Conservation (phyloP, 345 rosid species). For the Syzygium oleosum region DNA sequence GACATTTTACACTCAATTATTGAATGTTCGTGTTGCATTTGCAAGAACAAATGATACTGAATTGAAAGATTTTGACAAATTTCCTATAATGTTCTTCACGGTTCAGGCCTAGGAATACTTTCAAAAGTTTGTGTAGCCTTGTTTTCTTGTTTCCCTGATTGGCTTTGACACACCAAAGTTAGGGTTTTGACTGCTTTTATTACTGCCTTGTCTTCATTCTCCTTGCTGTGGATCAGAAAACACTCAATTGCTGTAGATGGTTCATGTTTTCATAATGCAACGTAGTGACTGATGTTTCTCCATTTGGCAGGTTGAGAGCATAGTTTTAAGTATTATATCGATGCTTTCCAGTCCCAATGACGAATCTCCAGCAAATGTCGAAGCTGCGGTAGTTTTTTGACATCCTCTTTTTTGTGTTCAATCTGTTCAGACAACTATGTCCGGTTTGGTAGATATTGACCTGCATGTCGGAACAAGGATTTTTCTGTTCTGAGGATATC, state of each 20-base stretch:
- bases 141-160: not conserved
- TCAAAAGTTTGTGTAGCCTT: not conserved
- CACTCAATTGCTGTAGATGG: not conserved
- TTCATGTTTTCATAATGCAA: not conserved
- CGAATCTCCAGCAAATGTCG: constrained; percentile 90
- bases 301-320: constrained; percentile 65
- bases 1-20: not conserved
- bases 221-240: not conserved
- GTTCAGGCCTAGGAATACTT: not conserved
- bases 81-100: not conserved
- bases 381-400: constrained; percentile 64
- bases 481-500: not conserved
- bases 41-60: not conserved
- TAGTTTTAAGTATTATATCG: constrained; percentile 75
- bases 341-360: constrained; percentile 92
- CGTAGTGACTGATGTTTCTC: not conserved
- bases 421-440: not conserved
- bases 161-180: not conserved
- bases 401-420: not conserved
- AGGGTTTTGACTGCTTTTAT: not conserved
- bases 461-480: not conserved
- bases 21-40: not conserved
- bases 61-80: not conserved
- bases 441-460: not conserved
- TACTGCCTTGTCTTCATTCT: not conserved